Percentiles rank a stretch among this genome's conserved stretches.
These are phyloP conservation scores for Corylus americana DNA, from an alignment of 306 rosid genomes.

Conservation along the genomic window DNA sequence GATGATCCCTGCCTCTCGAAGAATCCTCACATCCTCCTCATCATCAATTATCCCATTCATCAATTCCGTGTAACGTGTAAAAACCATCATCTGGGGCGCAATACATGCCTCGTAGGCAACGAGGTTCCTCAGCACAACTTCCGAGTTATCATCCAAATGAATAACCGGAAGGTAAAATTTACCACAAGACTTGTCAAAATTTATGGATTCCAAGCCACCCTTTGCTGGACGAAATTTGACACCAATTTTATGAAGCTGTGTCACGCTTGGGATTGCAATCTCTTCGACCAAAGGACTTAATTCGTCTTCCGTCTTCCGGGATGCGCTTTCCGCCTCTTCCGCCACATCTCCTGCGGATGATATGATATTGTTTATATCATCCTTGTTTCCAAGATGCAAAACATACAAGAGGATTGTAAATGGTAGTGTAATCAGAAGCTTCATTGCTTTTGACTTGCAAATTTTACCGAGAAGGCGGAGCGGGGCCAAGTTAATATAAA, in stretches of 20 bases:
- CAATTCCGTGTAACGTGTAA: constrained; percentile 10
- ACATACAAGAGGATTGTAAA: neutral
- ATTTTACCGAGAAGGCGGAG: neutral
- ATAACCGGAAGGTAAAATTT: constrained; percentile 2
- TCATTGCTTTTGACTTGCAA: neutral
- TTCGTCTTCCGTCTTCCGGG: neutral
- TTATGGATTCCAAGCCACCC: constrained; percentile 12
- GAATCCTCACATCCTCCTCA: constrained; percentile 15
- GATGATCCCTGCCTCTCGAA: neutral
- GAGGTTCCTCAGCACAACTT: constrained; percentile 8
- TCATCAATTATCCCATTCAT: constrained; percentile 20
- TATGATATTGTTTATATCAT: neutral
- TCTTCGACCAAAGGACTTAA: neutral
- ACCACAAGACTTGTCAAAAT: neutral
- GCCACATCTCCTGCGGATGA: neutral
- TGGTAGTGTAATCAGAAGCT: neutral
- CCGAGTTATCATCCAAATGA: constrained; percentile 2
- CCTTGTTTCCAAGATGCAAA: neutral
- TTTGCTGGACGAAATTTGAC: neutral
- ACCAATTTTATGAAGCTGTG: neutral
- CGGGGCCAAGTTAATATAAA: neutral
- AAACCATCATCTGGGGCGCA: neutral
- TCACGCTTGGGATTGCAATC: constrained; percentile 13
- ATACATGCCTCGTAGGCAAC: constrained; percentile 15
- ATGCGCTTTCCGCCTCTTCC: neutral